Conservation (phyloP, 169 alveolate genomes). For the Eimeria necatrix region DNA sequence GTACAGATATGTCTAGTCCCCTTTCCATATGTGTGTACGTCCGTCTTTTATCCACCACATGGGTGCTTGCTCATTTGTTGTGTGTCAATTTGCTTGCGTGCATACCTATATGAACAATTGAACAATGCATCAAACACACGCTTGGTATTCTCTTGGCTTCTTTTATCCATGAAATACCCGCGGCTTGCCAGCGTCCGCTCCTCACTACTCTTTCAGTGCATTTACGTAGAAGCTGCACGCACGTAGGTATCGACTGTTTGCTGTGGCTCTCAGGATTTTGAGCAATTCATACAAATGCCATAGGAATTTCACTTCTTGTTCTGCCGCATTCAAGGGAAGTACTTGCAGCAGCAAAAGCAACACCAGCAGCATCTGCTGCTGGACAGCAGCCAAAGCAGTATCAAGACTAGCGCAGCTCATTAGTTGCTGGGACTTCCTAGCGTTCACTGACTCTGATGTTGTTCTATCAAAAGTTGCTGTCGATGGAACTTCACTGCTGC, state of each 20-base stretch:
- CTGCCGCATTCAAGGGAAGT: neutral
- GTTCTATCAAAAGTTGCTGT: neutral
- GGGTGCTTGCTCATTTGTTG: neutral
- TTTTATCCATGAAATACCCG: no score
- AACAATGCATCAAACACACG: no score
- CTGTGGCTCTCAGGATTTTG: conserved; percentile 53
- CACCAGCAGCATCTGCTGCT: neutral
- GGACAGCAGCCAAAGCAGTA: neutral
- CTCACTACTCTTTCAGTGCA: neutral
- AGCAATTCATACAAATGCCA: neutral
- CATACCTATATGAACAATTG: no score
- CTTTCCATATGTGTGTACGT: neutral
- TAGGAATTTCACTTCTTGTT: neutral
- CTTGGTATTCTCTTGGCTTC: no score
- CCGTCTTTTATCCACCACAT: neutral
- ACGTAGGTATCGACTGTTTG: neutral
- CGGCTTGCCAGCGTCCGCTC: no score
- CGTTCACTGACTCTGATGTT: neutral
- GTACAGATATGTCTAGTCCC: neutral
- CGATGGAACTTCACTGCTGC: neutral
- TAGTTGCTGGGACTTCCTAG: neutral
- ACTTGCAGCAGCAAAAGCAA: neutral
- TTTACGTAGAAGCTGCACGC: neutral
- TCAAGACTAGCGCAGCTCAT: neutral
- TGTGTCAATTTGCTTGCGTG: no score